Evolutionary conservation across 2,329 filamentous ascomycete genomes (phyloP), one percentile per base, ranked within the genome.

Genomic region (Arthroderma sp.): DNA sequence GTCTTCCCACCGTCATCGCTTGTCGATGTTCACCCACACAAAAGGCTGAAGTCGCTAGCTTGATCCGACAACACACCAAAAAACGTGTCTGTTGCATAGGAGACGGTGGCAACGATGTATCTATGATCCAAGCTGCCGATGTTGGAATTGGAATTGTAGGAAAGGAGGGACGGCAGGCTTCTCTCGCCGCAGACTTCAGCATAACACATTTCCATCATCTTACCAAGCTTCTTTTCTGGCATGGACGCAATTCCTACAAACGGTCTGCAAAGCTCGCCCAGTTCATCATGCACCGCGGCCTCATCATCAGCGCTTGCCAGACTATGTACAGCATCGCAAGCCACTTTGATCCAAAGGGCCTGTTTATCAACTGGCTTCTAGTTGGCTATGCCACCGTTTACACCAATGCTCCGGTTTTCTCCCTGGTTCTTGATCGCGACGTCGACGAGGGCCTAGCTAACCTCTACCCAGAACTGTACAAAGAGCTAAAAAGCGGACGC

Each of bases 91-190:
- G 88, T 66, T 96, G 91, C 60, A 98, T 98, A 53, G 91, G 91
- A 33, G 91, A 98, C 58, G 91, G 91, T 52, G 91, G 93, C 55
- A 98, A 98, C 65, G 93, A 98, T 61, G 91, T 98, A 4, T 89
- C 83, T 53, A 98, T 98, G 91, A 98, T 98, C 54, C 91, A 96
- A 69, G 89, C 91, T 5, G 91, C 93, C 1, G 91, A 98, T 57
- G 88, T 98, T 0, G 93, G 93, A 49, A 89, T 98, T 28, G 91
- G 91, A 49, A 98, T 98, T 50, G 91, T 96, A 1, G 91, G 91
- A 48, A 98, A 98, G 69, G 91, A 98, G 69, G 91, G 91, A 31
- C 80, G 85, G 22, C 91, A 98, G 68, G 91, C 91, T 32, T 91
- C 83, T 58, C 73, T 98, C 39, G 93, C 93, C 0, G 93, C 91